These are phyloP conservation scores for Monosporozyma unispora DNA, from an alignment of 805 yeast genomes.

Conservation along the genomic window DNA sequence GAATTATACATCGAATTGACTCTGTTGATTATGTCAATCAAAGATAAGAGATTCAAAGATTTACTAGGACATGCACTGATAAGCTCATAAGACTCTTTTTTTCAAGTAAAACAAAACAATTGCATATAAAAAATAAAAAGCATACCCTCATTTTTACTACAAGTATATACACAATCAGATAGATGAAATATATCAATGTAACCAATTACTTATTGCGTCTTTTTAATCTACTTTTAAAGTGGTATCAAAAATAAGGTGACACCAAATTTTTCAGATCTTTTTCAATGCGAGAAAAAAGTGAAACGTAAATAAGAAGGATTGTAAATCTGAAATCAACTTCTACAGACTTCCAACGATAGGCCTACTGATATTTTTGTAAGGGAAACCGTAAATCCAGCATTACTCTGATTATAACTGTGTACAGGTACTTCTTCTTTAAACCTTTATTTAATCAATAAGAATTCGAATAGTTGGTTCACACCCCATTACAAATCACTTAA, in stretches of 20 bases:
- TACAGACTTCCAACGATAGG: background rate
- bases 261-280: background rate
- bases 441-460: too few relatives aligned
- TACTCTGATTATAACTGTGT: too few relatives aligned
- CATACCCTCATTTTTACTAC: slow-evolving; percentile 3
- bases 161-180: background rate
- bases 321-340: background rate
- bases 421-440: too few relatives aligned
- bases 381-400: too few relatives aligned
- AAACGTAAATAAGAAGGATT: background rate
- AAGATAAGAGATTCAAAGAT: slow-evolving; percentile 64
- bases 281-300: background rate
- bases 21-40: slow-evolving; percentile 49
- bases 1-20: slow-evolving; percentile 56
- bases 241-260: background rate
- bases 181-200: background rate
- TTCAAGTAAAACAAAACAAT: background rate
- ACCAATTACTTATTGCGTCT: background rate
- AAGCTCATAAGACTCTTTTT: slow-evolving; percentile 32
- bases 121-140: background rate
- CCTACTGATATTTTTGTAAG: background rate
- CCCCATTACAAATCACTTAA: background rate
- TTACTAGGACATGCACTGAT: slow-evolving; percentile 69
- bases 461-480: too few relatives aligned
- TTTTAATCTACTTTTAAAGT: background rate